These are phyloP conservation scores for Amoebophrya sp. DNA, from an alignment of 169 alveolate genomes.

Conservation along the genomic window DNA sequence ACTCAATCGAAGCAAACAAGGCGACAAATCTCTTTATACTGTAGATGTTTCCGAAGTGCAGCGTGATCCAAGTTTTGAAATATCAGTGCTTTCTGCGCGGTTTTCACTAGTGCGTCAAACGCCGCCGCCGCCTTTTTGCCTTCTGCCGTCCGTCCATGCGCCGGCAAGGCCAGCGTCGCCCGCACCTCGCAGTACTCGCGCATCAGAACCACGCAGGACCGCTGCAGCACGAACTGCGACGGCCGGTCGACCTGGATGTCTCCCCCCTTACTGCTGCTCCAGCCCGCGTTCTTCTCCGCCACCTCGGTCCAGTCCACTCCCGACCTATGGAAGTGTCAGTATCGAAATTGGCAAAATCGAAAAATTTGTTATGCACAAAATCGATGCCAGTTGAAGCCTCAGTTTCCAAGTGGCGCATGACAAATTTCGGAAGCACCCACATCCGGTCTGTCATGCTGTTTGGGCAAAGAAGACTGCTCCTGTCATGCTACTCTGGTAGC, in stretches of 20 bases:
- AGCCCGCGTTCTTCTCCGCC: not conserved
- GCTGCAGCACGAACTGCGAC: conserved; percentile 4
- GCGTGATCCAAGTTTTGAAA: not conserved
- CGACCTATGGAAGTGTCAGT: too few relatives aligned
- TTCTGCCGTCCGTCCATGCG: not conserved
- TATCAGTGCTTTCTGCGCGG: not conserved
- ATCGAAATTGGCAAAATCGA: too few relatives aligned
- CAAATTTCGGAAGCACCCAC: too few relatives aligned
- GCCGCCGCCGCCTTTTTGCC: conserved; percentile 4
- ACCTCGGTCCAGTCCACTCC: not conserved
- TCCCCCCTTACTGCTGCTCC: not conserved
- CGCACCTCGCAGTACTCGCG: not conserved
- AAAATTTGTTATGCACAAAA: too few relatives aligned
- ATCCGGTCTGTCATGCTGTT: too few relatives aligned
- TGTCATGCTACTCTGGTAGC: too few relatives aligned
- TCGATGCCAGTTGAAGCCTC: too few relatives aligned
- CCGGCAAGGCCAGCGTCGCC: not conserved
- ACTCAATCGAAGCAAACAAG: too few relatives aligned
- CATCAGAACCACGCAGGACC: not conserved
- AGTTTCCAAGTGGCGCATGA: too few relatives aligned
- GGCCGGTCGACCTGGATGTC: not conserved
- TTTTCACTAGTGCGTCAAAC: not conserved
- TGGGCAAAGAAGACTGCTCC: too few relatives aligned
- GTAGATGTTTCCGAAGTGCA: not conserved
- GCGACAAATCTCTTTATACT: not conserved